phyloP scores from a whole-genome alignment of 2,329 filamentous ascomycete genomes.

The Arthrobotrys conoides region DNA sequence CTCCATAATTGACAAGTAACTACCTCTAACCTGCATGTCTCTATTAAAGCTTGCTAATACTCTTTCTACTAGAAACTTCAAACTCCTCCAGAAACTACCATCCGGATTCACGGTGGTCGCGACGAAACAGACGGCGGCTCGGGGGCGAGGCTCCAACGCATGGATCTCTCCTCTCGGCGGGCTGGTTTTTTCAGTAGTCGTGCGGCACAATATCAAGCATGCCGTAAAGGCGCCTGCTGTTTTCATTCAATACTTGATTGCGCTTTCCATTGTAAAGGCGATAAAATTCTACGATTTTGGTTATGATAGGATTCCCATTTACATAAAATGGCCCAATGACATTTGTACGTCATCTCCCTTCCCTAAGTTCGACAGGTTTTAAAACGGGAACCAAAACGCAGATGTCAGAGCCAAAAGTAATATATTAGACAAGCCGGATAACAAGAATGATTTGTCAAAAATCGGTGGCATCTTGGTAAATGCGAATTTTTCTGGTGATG shows the following conservation, averaged over 20 bases:
- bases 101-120: constrained; percentile 90
- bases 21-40: constrained; percentile 25
- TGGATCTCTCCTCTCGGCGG: constrained; percentile 92
- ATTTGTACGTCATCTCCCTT: constrained; percentile 74
- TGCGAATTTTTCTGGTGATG: constrained; percentile 86
- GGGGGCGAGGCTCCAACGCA: constrained; percentile 90
- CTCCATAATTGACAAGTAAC: constrained; percentile 87
- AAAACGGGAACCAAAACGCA: background rate
- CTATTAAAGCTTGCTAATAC: constrained; percentile 5
- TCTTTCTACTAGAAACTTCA: constrained; percentile 75
- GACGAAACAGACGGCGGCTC: constrained; percentile 87
- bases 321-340: constrained; percentile 98
- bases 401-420: background rate
- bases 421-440: constrained; percentile 64
- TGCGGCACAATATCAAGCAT: constrained; percentile 84
- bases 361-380: background rate
- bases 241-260: constrained; percentile 93
- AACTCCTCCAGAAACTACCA: constrained; percentile 81
- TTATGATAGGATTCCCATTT: constrained; percentile 82
- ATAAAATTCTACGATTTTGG: constrained; percentile 83
- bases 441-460: constrained; percentile 77
- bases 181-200: constrained; percentile 87
- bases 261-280: constrained; percentile 86
- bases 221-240: constrained; percentile 83
- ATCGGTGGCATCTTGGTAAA: constrained; percentile 95